Conservation (phyloP, 129 eudicot species). For the Cynara cardunculus region DNA sequence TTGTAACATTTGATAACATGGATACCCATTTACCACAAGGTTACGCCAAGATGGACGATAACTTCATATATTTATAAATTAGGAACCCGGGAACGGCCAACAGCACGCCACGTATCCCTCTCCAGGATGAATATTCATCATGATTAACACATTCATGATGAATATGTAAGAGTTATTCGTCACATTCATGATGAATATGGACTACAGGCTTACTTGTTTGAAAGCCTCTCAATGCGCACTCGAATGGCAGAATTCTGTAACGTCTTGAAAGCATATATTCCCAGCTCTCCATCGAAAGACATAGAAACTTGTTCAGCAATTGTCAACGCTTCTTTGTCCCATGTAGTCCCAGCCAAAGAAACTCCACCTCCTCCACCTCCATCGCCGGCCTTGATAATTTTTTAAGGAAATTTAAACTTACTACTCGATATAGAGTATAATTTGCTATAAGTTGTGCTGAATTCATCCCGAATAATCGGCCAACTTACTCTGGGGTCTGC, state of each 20-base stretch:
- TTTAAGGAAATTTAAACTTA: neutral
- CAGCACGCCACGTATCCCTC: neutral
- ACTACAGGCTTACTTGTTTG: slow-evolving; percentile 62
- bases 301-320: slow-evolving; percentile 60
- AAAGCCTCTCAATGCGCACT: slow-evolving; percentile 85
- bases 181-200: neutral
- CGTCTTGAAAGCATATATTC: slow-evolving; percentile 87
- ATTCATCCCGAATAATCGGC: neutral
- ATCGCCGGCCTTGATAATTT: slow-evolving; percentile 39
- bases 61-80: no score
- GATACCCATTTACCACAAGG: no score
- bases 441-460: neutral
- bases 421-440: neutral
- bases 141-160: neutral
- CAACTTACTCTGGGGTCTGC: slow-evolving; percentile 53
- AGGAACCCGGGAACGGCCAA: no score
- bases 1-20: neutral
- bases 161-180: no score
- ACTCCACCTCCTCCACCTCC: slow-evolving; percentile 96
- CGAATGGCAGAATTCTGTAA: slow-evolving; percentile 56
- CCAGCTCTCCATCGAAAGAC: slow-evolving; percentile 71
- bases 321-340: slow-evolving; percentile 85
- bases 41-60: no score
- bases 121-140: neutral
- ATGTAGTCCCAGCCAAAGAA: slow-evolving; percentile 66